These are phyloP conservation scores for Glycyrrhiza uralensis DNA, from an alignment of 306 rosid species.

Conservation along the genomic window DNA sequence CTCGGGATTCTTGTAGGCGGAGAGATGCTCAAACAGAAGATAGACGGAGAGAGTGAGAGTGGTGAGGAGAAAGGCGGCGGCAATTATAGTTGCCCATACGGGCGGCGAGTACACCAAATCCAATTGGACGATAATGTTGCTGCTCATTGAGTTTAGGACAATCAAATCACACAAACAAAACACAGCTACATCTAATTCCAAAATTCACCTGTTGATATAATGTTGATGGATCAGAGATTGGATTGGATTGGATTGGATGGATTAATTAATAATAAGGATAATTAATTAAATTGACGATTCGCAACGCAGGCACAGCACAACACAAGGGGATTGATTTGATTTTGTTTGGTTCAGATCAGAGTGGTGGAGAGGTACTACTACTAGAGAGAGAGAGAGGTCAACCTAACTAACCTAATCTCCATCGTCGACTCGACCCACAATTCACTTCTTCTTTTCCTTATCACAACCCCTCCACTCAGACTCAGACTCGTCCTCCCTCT, in stretches of 20 bases:
- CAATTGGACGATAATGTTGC: conserved; percentile 16
- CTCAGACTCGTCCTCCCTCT: no score
- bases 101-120: conserved; percentile 59
- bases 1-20: conserved; percentile 97
- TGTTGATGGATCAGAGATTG: not conserved
- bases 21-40: conserved; percentile 88
- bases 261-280: not conserved
- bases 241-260: not conserved
- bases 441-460: no score
- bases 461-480: no score
- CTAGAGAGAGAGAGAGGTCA: no score
- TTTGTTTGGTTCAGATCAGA: not conserved
- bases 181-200: conserved; percentile 11
- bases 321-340: no score
- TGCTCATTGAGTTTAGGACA: conserved; percentile 26
- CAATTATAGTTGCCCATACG: conserved; percentile 70
- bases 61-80: conserved; percentile 59
- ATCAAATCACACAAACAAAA: no score
- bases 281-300: not conserved
- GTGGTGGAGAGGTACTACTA: not conserved
- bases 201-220: conserved; percentile 6
- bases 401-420: no score
- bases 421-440: no score
- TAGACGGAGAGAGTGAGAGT: conserved; percentile 73
- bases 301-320: no score